Conservation (phyloP, 768 basidiomycete species). For the Termitomyces eurrhizus region DNA sequence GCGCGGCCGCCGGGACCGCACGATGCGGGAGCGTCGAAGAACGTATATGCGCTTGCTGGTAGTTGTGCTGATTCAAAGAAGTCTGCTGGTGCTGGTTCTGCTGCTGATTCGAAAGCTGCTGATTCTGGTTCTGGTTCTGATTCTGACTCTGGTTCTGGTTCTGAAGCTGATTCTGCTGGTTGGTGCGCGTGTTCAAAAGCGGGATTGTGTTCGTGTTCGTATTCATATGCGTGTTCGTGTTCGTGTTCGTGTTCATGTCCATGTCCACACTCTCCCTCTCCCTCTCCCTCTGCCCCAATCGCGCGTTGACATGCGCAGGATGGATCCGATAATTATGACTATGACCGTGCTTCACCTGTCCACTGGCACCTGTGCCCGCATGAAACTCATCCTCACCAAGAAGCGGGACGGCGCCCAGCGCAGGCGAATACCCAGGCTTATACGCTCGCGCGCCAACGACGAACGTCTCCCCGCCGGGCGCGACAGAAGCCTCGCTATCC, state of each 20-base stretch:
- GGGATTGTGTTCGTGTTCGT: constrained; percentile 10
- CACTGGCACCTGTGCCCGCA: not conserved
- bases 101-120: not conserved
- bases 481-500: constrained; percentile 11
- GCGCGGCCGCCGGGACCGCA: constrained; percentile 23
- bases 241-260: constrained; percentile 11
- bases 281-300: constrained; percentile 5
- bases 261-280: constrained; percentile 1
- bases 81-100: constrained; percentile 5
- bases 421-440: constrained; percentile 20
- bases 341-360: constrained; percentile 8
- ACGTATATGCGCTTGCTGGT: constrained; percentile 36
- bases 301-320: constrained; percentile 13
- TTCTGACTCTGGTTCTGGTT: not conserved
- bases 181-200: constrained; percentile 7
- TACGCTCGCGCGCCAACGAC: constrained; percentile 25
- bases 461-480: constrained; percentile 5
- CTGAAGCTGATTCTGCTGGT: not conserved
- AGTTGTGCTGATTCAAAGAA: constrained; percentile 14
- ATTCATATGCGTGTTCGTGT: constrained; percentile 13
- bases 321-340: constrained; percentile 12
- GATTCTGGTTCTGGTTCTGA: not conserved
- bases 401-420: constrained; percentile 17
- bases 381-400: constrained; percentile 38
- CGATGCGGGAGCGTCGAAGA: constrained; percentile 44